Conservation (phyloP, 176 grass and related monocot species). For the Guadua angustifolia region DNA sequence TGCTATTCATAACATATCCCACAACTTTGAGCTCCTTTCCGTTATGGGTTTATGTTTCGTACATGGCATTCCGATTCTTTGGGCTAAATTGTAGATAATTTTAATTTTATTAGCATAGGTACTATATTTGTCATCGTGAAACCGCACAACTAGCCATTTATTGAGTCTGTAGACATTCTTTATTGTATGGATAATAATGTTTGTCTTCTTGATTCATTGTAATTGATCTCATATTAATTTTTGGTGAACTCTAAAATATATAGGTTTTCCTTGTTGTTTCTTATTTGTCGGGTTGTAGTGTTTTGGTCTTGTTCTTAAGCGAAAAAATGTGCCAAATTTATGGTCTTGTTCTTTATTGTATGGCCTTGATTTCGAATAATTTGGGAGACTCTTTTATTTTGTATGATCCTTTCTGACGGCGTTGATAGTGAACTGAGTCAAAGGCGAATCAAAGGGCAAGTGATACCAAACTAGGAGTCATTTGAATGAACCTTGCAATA, state of each 20-base stretch:
- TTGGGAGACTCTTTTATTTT: no score
- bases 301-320: conserved; percentile 26
- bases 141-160: conserved; percentile 15
- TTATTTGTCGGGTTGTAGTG: neutral
- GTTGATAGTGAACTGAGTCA: no score
- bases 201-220: conserved; percentile 12
- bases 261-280: neutral
- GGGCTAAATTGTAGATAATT: neutral
- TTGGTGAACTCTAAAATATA: neutral
- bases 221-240: neutral
- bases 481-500: no score
- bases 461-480: no score
- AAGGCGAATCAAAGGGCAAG: no score
- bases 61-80: neutral
- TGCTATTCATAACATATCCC: no score
- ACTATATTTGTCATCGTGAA: no score
- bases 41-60: conserved; percentile 27
- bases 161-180: neutral
- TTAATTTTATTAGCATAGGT: neutral
- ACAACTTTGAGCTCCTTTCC: neutral
- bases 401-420: no score
- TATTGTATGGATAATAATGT: neutral
- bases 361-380: no score
- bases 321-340: neutral
- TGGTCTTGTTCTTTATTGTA: no score